Percentiles rank a stretch among this genome's conserved stretches.
phyloP scores from a whole-genome alignment of 169 alveolate genomes.

The Eimeria zaria region DNA sequence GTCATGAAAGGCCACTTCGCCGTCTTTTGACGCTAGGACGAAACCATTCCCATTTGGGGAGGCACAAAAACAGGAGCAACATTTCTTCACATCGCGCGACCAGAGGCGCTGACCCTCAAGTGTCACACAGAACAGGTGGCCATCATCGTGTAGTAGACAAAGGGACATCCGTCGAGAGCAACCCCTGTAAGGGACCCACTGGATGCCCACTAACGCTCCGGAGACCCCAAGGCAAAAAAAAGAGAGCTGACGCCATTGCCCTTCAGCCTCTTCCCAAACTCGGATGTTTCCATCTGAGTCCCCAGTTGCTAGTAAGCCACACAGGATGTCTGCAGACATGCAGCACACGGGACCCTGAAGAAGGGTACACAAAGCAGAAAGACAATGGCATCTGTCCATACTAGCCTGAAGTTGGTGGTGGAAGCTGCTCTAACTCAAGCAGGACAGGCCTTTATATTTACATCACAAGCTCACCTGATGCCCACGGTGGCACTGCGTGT shows the following conservation, averaged over 20 bases:
- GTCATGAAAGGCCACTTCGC: constrained; percentile 25
- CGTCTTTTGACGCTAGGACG: constrained; percentile 36
- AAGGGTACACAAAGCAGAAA: constrained; percentile 41
- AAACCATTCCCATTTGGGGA: constrained; percentile 34
- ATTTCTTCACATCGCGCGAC: constrained; percentile 54
- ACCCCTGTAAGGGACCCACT: constrained; percentile 16
- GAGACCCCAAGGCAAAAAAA: constrained; percentile 10
- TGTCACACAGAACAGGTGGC: constrained; percentile 44
- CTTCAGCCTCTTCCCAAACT: constrained; percentile 48
- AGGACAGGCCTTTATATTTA: neutral
- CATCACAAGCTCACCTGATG: constrained; percentile 16
- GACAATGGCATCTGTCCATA: neutral
- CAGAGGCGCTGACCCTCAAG: constrained; percentile 56
- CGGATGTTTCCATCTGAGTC: constrained; percentile 20
- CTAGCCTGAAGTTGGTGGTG: neutral
- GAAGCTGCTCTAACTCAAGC: neutral
- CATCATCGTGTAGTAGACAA: constrained; percentile 46
- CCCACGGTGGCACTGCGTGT: constrained; percentile 13
- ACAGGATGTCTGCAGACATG: constrained; percentile 43
- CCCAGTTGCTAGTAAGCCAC: constrained; percentile 33
- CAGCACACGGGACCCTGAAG: constrained; percentile 74
- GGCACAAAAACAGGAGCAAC: constrained; percentile 35
- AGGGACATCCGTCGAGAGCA: neutral
- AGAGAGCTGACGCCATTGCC: constrained; percentile 34
- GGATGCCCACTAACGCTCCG: constrained; percentile 39